Evolutionary conservation across 1,284 basidiomycete genomes (phyloP).

Genomic region (Ustilago bromivora): DNA sequence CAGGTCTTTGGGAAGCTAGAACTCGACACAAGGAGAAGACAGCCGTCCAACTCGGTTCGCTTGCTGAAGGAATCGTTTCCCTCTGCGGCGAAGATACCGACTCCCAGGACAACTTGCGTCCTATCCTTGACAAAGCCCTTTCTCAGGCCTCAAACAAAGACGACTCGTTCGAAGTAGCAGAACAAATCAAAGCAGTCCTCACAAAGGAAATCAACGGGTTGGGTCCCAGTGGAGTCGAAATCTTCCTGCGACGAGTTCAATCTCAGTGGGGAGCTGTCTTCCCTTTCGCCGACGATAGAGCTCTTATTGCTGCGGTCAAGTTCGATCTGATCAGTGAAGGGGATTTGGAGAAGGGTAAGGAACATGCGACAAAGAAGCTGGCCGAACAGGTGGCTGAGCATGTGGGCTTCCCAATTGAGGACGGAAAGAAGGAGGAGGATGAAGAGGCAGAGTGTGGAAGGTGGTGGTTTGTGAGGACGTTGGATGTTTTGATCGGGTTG

Average conservation of each 20-base stretch:
- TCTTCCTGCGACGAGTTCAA: conserved; percentile 52
- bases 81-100: conserved; percentile 21
- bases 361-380: conserved; percentile 28
- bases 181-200: conserved; percentile 31
- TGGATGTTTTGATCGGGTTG: conserved; percentile 54
- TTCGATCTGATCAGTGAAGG: conserved; percentile 32
- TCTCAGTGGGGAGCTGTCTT: conserved; percentile 46
- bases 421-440: conserved; percentile 30
- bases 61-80: conserved; percentile 38
- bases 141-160: conserved; percentile 7
- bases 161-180: conserved; percentile 29
- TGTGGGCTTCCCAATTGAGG: conserved; percentile 44
- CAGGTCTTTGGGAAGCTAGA: conserved; percentile 50
- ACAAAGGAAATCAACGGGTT: conserved; percentile 47
- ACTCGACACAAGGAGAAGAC: conserved; percentile 62
- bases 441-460: conserved; percentile 46
- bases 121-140: conserved; percentile 37
- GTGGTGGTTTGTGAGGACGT: conserved; percentile 47
- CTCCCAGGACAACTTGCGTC: conserved; percentile 18
- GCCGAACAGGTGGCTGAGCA: conserved; percentile 42
- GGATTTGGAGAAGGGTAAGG: conserved; percentile 23
- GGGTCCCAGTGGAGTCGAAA: conserved; percentile 44
- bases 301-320: conserved; percentile 31
- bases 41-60: conserved; percentile 45
- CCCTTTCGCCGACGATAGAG: conserved; percentile 50